Evolutionary conservation across 306 rosid genomes (phyloP), one percentile per base, ranked within the genome.

Genomic region (Trifolium subterraneum): DNA sequence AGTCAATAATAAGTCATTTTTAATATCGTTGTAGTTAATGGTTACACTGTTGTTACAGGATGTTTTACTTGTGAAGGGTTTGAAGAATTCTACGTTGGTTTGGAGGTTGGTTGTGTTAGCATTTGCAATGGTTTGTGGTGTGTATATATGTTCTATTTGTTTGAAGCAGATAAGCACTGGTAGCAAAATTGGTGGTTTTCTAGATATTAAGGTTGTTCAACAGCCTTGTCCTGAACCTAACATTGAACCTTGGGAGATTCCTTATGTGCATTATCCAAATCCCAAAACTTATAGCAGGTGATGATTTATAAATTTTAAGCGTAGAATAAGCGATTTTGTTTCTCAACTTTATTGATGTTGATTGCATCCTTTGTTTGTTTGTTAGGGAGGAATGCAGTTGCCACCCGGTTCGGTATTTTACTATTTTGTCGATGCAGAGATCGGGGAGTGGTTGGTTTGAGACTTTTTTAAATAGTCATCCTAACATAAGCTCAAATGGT

Each of bases 361-460:
- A 0, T 70, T 71, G 8, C 18, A 71, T 78, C 47, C 33, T 4
- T 8, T 81, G 59, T 16, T 71, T 79, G 64, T 19, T 71, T 79
- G 59, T 31, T 75, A 95, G 99, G 96, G 96, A 74, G 78, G 99
- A 88, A 76, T 95, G 99, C 25, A 73, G 88, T 13, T 92, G 99
- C 88, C 87, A 87, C 76, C 98, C 98, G 20, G 98, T 92, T 70
- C 85, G 93, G 52, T 80, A 83, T 85, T 95, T 95, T 14, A 88
- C 97, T 64, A 92, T 95, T 81, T 81, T 92, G 73, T 95, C 99
- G 2, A 90, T 86, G 99, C 99, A 95, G 83, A 90, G 99, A 86
- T 95, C 98, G 41, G 99, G 99, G 67, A 95, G 99, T 86, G 99
- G 99, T 65, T 95, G 99, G 99, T 95, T 95, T 66, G 99, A 95